These are phyloP conservation scores for Coniochaeta hoffmannii DNA, from an alignment of 2,329 filamentous ascomycete species.

Conservation along the genomic window DNA sequence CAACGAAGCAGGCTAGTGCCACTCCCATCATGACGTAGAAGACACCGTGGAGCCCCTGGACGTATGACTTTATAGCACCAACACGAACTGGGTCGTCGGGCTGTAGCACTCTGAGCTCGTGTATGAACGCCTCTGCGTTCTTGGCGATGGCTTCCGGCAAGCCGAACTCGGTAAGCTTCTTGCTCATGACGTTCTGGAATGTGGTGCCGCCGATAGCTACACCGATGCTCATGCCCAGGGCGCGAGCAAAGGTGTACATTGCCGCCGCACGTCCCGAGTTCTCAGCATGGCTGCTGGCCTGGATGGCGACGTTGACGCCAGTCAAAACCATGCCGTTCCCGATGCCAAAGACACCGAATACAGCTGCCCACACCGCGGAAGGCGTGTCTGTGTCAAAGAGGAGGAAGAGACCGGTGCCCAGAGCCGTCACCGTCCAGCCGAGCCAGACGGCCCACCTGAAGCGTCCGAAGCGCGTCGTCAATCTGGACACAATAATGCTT, in stretches of 20 bases:
- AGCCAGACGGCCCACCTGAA: constrained; percentile 20
- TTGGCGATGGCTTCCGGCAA: constrained; percentile 21
- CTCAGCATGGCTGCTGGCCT: constrained; percentile 26
- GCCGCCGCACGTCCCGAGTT: constrained; percentile 29
- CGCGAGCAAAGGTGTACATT: constrained; percentile 33
- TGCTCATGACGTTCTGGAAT: constrained; percentile 32
- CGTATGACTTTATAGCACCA: constrained; percentile 14
- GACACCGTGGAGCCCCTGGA: constrained; percentile 17
- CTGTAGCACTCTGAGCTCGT: constrained; percentile 12
- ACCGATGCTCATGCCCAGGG: constrained; percentile 32
- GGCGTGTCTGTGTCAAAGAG: constrained; percentile 19
- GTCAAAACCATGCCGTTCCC: constrained; percentile 30
- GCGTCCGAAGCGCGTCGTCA: no score
- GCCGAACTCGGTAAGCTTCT: constrained; percentile 21
- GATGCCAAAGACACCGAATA: constrained; percentile 26
- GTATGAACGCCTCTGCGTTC: constrained; percentile 19
- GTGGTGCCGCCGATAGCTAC: constrained; percentile 31
- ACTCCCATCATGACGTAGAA: constrained; percentile 16
- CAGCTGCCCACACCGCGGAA: constrained; percentile 24
- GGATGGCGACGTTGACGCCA: constrained; percentile 29
- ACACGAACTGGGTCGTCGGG: constrained; percentile 12
- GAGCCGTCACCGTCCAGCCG: constrained; percentile 24
- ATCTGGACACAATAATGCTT: no score
- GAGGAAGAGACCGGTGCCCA: constrained; percentile 18
- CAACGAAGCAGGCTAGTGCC: constrained; percentile 10